These are phyloP conservation scores for Thermomucor indicae-seudaticae DNA, from an alignment of 371 early-diverging fungal genomes.

Conservation along the genomic window DNA sequence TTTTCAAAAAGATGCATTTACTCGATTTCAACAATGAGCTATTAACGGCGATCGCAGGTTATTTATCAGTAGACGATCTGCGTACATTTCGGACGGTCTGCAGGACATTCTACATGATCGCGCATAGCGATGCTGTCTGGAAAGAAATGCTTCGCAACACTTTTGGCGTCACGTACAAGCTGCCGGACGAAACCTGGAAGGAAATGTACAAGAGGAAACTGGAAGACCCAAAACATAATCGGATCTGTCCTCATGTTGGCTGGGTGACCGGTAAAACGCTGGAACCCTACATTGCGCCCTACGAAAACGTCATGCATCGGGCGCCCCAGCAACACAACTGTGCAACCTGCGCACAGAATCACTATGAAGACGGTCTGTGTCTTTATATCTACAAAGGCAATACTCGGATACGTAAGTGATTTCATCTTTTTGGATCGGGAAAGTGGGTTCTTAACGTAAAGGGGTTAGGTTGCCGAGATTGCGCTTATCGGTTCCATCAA, in stretches of 20 bases:
- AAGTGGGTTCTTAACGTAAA: neutral
- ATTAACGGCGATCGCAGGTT: slow-evolving; percentile 32
- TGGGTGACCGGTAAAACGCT: slow-evolving; percentile 16
- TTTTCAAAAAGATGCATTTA: too few relatives aligned
- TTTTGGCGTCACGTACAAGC: slow-evolving; percentile 39
- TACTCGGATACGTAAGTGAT: slow-evolving; percentile 31
- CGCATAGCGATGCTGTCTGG: slow-evolving; percentile 37
- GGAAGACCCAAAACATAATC: slow-evolving; percentile 29
- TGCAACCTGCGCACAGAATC: slow-evolving; percentile 26
- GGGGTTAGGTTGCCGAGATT: slow-evolving; percentile 36
- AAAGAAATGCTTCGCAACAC: slow-evolving; percentile 31
- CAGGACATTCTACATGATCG: slow-evolving; percentile 24
- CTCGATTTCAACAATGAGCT: slow-evolving; percentile 31
- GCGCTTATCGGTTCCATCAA: slow-evolving; percentile 39
- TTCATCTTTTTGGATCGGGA: neutral
- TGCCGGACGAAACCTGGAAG: slow-evolving; percentile 34
- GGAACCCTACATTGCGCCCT: slow-evolving; percentile 30
- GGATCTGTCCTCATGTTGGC: slow-evolving; percentile 44
- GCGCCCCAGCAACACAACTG: slow-evolving; percentile 34
- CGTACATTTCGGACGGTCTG: slow-evolving; percentile 23
- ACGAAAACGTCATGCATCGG: slow-evolving; percentile 36
- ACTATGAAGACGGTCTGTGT: slow-evolving; percentile 16
- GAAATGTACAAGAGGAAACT: slow-evolving; percentile 30
- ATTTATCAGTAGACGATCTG: slow-evolving; percentile 24
- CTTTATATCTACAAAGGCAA: slow-evolving; percentile 37